Base-by-base conservation (phyloP, 2,329 filamentous ascomycete genomes). In the Lachnellula subtilissima region DNA sequence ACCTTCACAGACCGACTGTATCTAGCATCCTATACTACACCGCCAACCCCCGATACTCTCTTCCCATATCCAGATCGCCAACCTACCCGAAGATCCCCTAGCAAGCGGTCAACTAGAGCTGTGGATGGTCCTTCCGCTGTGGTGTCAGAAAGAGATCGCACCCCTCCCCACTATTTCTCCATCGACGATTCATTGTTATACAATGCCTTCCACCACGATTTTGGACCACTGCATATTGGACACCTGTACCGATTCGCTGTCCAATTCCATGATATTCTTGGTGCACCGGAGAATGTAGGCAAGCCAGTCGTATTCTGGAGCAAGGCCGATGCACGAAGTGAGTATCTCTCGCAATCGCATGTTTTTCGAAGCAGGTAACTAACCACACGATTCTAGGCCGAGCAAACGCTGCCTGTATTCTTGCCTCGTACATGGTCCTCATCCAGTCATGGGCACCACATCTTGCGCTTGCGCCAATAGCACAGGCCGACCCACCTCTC, bases 401-500 rank as follows among this genome's bases (percentile, higher is more conserved):
- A 70, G 89, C 89, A 63, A 99, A 99, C 74, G 91, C 94, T 48
- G 91, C 94, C 28, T 97, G 92, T 71, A 82, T 99, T 69, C 83
- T 99, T 47, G 93, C 94, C 53, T 96, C 91, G 77, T 99, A 99
- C 76, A 97, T 99, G 92, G 92, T 99, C 45, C 77, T 99, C 62
- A 96, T 99, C 66, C 94, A 99, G 75, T 90, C 89, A 43, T 99
- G 94, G 94, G 90, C 94, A 48, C 94, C 94, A 52, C 94, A 99
- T 77, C 78, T 97, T 66, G 94, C 94, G 36, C 82, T 99, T 43
- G 93, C 93, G 12, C 94, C 94, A 14, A 96, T 99, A 69, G 91
- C 94, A 6, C 94, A 99, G 75, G 88, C 95, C 68, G 94, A 99
- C 70, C 94, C 94, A 46, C 94, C 94, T 23, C 83, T 96, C 78